Evolutionary conservation across 805 yeast genomes (phyloP).

Genomic region (Zygotorulaspora chibaensis): DNA sequence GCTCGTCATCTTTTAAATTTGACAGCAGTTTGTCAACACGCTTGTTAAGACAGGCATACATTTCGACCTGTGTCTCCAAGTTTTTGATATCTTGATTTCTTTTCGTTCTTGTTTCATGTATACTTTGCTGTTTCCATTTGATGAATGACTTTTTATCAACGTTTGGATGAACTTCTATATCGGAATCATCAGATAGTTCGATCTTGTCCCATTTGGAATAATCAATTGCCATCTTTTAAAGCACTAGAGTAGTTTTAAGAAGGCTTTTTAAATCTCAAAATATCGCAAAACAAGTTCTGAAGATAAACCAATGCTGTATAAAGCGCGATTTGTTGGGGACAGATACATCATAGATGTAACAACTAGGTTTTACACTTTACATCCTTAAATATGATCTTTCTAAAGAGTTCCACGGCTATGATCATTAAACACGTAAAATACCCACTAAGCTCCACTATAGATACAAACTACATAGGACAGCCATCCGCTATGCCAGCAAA

Average conservation of each 20-base stretch:
- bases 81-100: constrained; percentile 74
- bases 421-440: constrained; percentile 7
- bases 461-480: neutral
- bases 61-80: constrained; percentile 68
- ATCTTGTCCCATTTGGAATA: constrained; percentile 98
- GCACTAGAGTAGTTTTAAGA: neutral
- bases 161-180: constrained; percentile 95
- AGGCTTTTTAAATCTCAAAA: neutral
- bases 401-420: neutral
- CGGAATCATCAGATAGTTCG: constrained; percentile 94
- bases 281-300: too few species aligned
- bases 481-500: too few species aligned
- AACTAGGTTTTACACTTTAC: too few species aligned
- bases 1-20: constrained; percentile 38
- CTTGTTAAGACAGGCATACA: constrained; percentile 70
- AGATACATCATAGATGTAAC: too few species aligned
- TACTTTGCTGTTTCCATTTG: constrained; percentile 94
- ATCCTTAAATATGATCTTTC: constrained; percentile 1
- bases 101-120: constrained; percentile 86
- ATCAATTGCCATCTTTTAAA: constrained; percentile 66
- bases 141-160: constrained; percentile 92
- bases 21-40: constrained; percentile 63
- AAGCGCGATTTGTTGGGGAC: neutral
- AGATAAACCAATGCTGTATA: too few species aligned
- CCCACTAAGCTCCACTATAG: neutral